Evolutionary conservation across 805 yeast genomes (phyloP).

Genomic region (Lachancea dasiensis): DNA sequence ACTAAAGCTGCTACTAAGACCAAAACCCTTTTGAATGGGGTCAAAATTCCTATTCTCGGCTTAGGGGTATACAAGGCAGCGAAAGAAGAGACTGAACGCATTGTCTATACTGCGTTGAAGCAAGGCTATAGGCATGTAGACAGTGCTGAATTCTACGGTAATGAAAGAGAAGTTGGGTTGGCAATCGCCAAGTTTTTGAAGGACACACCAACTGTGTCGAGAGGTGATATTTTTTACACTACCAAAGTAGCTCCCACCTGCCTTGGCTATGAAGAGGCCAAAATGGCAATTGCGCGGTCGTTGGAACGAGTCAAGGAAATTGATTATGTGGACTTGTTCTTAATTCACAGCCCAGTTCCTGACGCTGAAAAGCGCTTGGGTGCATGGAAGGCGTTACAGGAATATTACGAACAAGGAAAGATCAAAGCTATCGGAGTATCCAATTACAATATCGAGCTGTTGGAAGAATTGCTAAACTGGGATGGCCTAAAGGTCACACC

Average conservation of each 20-base stretch:
- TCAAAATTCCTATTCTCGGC: slow-evolving; percentile 62
- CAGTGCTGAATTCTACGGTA: slow-evolving; percentile 57
- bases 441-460: slow-evolving; percentile 51
- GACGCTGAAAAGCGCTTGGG: slow-evolving; percentile 53
- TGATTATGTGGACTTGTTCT: slow-evolving; percentile 17
- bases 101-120: slow-evolving; percentile 72
- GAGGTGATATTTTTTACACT: slow-evolving; percentile 61
- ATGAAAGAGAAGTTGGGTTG: slow-evolving; percentile 57
- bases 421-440: slow-evolving; percentile 73
- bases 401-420: slow-evolving; percentile 49
- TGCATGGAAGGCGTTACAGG: slow-evolving; percentile 72
- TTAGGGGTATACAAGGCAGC: slow-evolving; percentile 70
- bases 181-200: slow-evolving; percentile 42
- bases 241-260: slow-evolving; percentile 76
- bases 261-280: slow-evolving; percentile 66
- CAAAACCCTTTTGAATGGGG: slow-evolving; percentile 43
- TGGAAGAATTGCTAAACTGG: slow-evolving; percentile 52
- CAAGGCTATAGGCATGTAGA: slow-evolving; percentile 77
- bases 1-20: slow-evolving; percentile 7
- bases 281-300: slow-evolving; percentile 51
- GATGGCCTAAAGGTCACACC: slow-evolving; percentile 52
- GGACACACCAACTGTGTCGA: slow-evolving; percentile 33
- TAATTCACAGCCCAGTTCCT: slow-evolving; percentile 17
- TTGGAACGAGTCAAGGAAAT: slow-evolving; percentile 48
- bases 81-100: slow-evolving; percentile 51